phyloP scores from a whole-genome alignment of 768 basidiomycete genomes.

The Rhizopogon roseolus region DNA sequence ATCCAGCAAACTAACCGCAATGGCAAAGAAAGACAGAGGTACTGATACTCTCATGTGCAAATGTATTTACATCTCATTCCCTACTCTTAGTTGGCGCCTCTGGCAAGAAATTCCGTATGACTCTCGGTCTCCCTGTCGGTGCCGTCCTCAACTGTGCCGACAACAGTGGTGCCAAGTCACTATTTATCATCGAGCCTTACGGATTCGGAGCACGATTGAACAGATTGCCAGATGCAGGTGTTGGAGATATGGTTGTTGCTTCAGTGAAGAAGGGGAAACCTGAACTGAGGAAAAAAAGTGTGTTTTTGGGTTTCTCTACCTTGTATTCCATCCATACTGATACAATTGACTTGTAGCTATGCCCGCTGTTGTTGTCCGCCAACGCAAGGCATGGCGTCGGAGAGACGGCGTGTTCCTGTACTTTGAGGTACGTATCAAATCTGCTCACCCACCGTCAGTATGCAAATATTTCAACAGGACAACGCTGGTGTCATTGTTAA shows the following conservation, averaged over 20 bases:
- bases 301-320: conserved; percentile 26
- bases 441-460: not conserved
- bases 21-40: not conserved
- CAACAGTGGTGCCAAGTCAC: conserved; percentile 97
- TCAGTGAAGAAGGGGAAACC: conserved; percentile 99
- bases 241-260: conserved; percentile 93
- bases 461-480: conserved; percentile 43
- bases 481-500: conserved; percentile 98
- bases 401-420: conserved; percentile 98
- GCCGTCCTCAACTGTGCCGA: conserved; percentile 97
- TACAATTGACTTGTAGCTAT: conserved; percentile 56
- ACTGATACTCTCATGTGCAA: not conserved
- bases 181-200: conserved; percentile 92
- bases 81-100: conserved; percentile 48
- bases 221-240: conserved; percentile 93
- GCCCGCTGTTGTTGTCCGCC: conserved; percentile 95
- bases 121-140: conserved; percentile 88
- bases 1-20: not conserved
- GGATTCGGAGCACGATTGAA: conserved; percentile 96
- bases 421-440: conserved; percentile 64
- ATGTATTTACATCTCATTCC: conserved; percentile 1
- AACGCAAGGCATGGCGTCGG: conserved; percentile 98
- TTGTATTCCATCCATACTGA: conserved; percentile 3
- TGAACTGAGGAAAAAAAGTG: conserved; percentile 98
- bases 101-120: conserved; percentile 96